Percentiles rank a stretch among this genome's conserved stretches.
Evolutionary conservation across 139 green algal species (phyloP).

Genomic region (Yamagishiella unicocca): DNA sequence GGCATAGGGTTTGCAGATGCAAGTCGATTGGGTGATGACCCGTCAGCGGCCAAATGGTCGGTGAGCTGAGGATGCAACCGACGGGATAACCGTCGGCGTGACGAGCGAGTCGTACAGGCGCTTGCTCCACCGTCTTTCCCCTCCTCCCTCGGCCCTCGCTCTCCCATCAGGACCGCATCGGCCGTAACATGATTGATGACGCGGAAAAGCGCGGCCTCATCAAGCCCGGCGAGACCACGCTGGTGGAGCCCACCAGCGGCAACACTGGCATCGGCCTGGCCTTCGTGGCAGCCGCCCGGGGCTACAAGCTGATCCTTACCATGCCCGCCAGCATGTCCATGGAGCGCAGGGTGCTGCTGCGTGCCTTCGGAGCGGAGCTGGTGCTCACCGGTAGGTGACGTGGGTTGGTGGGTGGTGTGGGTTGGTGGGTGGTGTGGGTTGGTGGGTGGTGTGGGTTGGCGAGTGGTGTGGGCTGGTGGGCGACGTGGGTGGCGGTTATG

Average conservation of each 20-base stretch:
- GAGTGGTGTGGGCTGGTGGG: no score
- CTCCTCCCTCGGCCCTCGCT: not conserved
- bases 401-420: not conserved
- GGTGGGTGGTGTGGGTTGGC: no score
- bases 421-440: not conserved
- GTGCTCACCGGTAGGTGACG: conserved; percentile 76
- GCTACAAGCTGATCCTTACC: conserved; percentile 98
- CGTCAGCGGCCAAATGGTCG: no score
- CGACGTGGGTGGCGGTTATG: no score
- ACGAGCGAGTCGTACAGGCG: no score
- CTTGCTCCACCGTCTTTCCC: no score
- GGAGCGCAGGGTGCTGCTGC: conserved; percentile 93
- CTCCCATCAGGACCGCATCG: conserved; percentile 81
- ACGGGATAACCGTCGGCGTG: no score
- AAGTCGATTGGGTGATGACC: no score
- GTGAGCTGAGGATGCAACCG: no score
- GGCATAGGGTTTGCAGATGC: no score
- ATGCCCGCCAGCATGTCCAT: conserved; percentile 99
- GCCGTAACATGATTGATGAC: conserved; percentile 89
- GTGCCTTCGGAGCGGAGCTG: conserved; percentile 89
- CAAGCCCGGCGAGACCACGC: conserved; percentile 75
- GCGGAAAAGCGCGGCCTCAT: conserved; percentile 88
- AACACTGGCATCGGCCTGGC: conserved; percentile 98
- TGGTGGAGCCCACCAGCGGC: conserved; percentile 93
- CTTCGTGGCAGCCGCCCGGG: conserved; percentile 92